phyloP scores from a whole-genome alignment of 1,284 basidiomycete species.

The Ceratobasidium sp. region DNA sequence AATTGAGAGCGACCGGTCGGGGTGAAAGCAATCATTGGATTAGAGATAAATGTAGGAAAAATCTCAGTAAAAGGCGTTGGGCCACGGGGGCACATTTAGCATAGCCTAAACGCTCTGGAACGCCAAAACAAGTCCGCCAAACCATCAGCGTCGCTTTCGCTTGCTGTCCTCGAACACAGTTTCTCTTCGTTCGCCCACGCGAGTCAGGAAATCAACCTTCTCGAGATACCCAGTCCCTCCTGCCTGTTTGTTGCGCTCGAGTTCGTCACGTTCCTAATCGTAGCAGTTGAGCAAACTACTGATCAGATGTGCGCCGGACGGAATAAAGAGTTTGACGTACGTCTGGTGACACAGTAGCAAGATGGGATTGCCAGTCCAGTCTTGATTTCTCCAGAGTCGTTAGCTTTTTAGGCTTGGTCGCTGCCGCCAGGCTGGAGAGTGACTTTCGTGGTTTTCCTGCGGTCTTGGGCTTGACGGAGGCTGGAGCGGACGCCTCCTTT shows the following conservation, averaged over 20 bases:
- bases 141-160: constrained; percentile 39
- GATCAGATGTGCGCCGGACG: not conserved
- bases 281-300: constrained; percentile 31
- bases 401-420: constrained; percentile 74
- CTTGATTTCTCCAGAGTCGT: constrained; percentile 85
- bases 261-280: constrained; percentile 69
- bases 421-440: constrained; percentile 22
- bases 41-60: not conserved
- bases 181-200: constrained; percentile 79
- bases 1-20: too few species aligned
- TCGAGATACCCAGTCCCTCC: constrained; percentile 81
- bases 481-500: not conserved
- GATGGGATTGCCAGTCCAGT: constrained; percentile 82
- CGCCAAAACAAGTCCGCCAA: not conserved
- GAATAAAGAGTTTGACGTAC: constrained; percentile 53
- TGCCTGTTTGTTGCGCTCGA: constrained; percentile 74
- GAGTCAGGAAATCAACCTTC: constrained; percentile 81
- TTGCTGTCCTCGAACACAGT: constrained; percentile 67
- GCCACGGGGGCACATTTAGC: not conserved
- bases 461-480: constrained; percentile 9
- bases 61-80: not conserved
- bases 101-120: not conserved
- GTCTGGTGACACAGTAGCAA: constrained; percentile 56
- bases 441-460: constrained; percentile 30
- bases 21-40: not conserved